Base-by-base conservation (phyloP, 2,329 filamentous ascomycete genomes). In the Aspergillus japonicus region DNA sequence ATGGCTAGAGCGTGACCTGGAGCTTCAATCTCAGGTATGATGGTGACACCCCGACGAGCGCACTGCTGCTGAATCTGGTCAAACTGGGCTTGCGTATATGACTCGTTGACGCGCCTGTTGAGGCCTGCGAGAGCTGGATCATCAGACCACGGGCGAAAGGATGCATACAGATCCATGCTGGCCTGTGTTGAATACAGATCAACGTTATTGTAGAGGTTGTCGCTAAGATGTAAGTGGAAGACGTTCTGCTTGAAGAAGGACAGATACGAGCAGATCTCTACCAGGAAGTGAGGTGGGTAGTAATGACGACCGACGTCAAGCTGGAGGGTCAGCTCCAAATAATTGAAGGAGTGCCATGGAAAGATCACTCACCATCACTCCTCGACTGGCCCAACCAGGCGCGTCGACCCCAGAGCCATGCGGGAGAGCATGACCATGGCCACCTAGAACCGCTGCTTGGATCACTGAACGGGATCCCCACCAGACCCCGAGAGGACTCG, bases 211-310 rank as follows among this genome's bases (percentile, higher is more conserved):
- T 79, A 79, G 3, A 83, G 71, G 62, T 84, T 85, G 64, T 85
- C 83, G 60, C 80, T 83, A 2, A 85, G 73, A 65, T 85, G 83
- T 4, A 85, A 57, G 50, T 85, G 83, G 57, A 85, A 81, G 0
- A 76, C 78, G 64, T 85, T 85, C 60, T 85, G 82, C 66, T 85
- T 85, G 73, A 83, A 85, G 68, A 82, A 85, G 51, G 82, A 84
- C 64, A 84, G 78, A 66, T 84, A 85, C 3, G 80, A 75, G 69
- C 83, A 85, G 67, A 85, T 73, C 29, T 85, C 82, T 26, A 76
- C 70, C 21, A 85, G 62, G 60, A 85, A 85, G 39, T 80, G 75
- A 4, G 77, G 72, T 2, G 83, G 80, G 61, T 85, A 85, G 60
- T 78, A 85, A 64, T 85, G 80, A 7, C 83, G 77, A 1, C 76